Base-by-base conservation (phyloP, 352 stramenopile species). In the Globisporangium canariense region DNA sequence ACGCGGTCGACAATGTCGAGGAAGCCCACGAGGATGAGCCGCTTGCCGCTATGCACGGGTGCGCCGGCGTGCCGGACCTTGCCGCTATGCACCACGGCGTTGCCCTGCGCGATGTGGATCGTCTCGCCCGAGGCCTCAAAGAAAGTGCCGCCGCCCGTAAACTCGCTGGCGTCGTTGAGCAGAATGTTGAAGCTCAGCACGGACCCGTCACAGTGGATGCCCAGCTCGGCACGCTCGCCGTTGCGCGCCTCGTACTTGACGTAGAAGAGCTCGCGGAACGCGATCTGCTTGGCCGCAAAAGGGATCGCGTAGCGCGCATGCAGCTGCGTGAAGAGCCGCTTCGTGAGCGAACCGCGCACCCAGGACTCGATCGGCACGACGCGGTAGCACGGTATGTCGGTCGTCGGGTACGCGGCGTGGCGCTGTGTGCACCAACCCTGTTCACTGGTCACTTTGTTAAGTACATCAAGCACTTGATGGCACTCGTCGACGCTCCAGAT, bases 151-250 rank as follows among this genome's bases (percentile, higher is more conserved):
- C 95, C 95, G 46, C 93, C 95, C 20, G 82, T 75, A 69, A 98
- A 98, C 22, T 97, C 86, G 11, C 72, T 46, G 0, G 70, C 68
- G 6, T 76, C 64, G 69, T 97, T 97, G 8, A 98, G 74, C 54
- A 98, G 58, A 20, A 98, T 69, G 58, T 97, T 97, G 69, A 98
- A 98, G n/a, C 92, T 98, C n/a, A 98, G 65, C 4, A 97, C 78
- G 8, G 92, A 98, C 30, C 93, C 94, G 68, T 98, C 93, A 20
- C 92, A 91, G 67, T 98, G 94, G 61, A 96, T 75, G 46, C 90
- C 81, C 8, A 98, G 75, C 56, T 88, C 79, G 0, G 81, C 83
- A 47, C 89, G 81, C 58, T 90, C 84, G 10, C 75, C 77, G 0
- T 53, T 55, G 2, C 69, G 71, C 1, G 83, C 86, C 60, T 94